A percentile compares a stretch with the other conserved stretches of the same genome.
Evolutionary conservation across 2,329 filamentous ascomycete species (phyloP).

Genomic region (Aspergillus bombycis): DNA sequence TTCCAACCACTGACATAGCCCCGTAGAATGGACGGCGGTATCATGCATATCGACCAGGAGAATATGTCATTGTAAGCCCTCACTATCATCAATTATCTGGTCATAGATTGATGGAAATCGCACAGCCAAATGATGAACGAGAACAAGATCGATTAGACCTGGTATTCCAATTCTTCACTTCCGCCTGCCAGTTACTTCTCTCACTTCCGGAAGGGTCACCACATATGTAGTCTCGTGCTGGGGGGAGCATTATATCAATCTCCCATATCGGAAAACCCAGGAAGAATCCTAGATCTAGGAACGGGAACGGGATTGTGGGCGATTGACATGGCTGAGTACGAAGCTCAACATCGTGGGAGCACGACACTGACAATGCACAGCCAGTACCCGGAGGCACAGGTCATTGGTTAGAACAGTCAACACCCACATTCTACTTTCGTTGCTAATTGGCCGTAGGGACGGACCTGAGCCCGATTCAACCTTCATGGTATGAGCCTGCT

Average conservation of each 20-base stretch:
- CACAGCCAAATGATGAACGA: slow-evolving; percentile 38
- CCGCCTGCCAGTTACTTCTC: not conserved
- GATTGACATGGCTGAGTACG: slow-evolving; percentile 40
- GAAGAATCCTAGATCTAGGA: slow-evolving; percentile 41
- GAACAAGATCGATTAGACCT: slow-evolving; percentile 40
- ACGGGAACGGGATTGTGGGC: slow-evolving; percentile 46
- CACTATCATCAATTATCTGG: not conserved
- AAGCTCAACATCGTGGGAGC: not conserved
- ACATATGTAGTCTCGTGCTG: slow-evolving; percentile 35
- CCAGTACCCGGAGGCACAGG: slow-evolving; percentile 28
- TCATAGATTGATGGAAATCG: not conserved
- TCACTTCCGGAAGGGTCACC: slow-evolving; percentile 25
- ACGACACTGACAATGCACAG: slow-evolving; percentile 7
- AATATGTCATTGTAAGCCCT: slow-evolving; percentile 25
- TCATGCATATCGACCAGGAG: slow-evolving; percentile 27
- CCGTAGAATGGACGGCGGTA: slow-evolving; percentile 30
- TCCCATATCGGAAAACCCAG: slow-evolving; percentile 29
- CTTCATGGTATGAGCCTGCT: slow-evolving; percentile 25
- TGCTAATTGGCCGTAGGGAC: slow-evolving; percentile 21
- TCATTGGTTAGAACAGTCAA: slow-evolving; percentile 20
- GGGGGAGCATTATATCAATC: slow-evolving; percentile 33
- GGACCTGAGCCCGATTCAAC: slow-evolving; percentile 32
- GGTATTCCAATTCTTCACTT: slow-evolving; percentile 12
- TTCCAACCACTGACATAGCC: not conserved
- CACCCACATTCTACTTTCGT: not conserved